Evolutionary conservation across 78 protist genomes (phyloP), one percentile per base, ranked within the genome.

Genomic region (Dictyostelium firmibasis): DNA sequence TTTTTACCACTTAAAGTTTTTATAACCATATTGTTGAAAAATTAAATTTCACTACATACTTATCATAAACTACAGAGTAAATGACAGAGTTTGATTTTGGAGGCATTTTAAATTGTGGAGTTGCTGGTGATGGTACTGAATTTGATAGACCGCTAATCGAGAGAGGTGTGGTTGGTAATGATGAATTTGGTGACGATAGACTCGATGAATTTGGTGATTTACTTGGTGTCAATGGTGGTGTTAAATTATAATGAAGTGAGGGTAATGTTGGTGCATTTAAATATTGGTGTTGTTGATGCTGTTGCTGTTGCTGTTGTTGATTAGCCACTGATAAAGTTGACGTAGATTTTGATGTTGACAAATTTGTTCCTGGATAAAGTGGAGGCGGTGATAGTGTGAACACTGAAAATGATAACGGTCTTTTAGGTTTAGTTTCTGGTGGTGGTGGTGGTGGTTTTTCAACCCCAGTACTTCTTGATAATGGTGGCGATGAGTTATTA

Each of bases 381-480:
- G 35, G 47, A 35, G 79, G 77, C 10, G 81, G 78, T 67, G 89
- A 33, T 4, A 84, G 6, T 20, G 60, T 57, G 11, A 14, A 27
- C 0, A 74, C 41, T 20, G 92, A 76, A 9, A 85, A 41, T 53
- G 92, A 85, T 4, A 85, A 50, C 31, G 92, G 92, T 74, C 92
- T 85, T 38, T 85, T 85, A 27, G 92, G 92, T 85, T 85, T 85
- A 8, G 47, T 70, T 29, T 75, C 81, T 14, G 33, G n/a, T 70
- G 92, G 92, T 50, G 92, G 92, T 53, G 75, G 84, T 35, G 36
- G 5, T n/a, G 92, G 92, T 75, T 75, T 85, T 7, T 74, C 82
- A 10, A 84, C 36, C 6, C 86, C 86, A 4, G 38, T 60, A 60
- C 86, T 82, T 35, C 64, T 82, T 47, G 85, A 47, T 29, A 81